phyloP scores from a whole-genome alignment of 345 rosid species.

The Schrenkiella parvula region DNA sequence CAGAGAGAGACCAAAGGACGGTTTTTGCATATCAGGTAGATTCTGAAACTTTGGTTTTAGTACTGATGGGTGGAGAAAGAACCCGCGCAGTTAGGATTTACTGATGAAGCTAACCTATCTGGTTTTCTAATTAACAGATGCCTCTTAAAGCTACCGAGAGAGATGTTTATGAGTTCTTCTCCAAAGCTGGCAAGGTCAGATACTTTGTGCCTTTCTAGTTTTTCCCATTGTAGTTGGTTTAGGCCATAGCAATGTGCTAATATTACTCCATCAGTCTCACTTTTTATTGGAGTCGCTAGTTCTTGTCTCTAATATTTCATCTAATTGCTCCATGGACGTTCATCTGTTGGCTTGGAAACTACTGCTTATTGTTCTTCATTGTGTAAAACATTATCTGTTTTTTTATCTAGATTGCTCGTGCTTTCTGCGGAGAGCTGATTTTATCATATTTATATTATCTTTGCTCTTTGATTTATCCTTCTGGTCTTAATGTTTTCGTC shows the following conservation, averaged over 20 bases:
- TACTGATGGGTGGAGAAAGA: neutral
- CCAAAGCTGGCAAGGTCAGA: slow-evolving; percentile 91
- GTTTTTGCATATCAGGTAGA: slow-evolving; percentile 94
- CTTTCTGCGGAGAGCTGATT: neutral
- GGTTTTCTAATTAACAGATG: slow-evolving; percentile 53
- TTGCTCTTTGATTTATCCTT: neutral
- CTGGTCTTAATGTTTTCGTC: neutral
- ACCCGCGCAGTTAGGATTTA: neutral
- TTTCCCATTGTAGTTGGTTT: neutral
- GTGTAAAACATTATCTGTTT: no score
- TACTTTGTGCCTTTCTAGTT: neutral
- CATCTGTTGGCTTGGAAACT: neutral
- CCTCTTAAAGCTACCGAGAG: slow-evolving; percentile 91
- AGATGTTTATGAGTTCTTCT: slow-evolving; percentile 89
- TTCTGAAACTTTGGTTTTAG: neutral
- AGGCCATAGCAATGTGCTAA: neutral
- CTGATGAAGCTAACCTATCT: neutral
- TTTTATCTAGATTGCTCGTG: neutral
- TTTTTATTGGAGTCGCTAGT: no score
- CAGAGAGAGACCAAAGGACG: slow-evolving; percentile 95
- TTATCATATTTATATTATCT: neutral
- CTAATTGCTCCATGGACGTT: neutral
- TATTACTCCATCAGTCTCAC: neutral
- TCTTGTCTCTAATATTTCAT: no score
- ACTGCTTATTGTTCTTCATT: neutral